A percentile compares a stretch with the other conserved stretches of the same genome.
These are phyloP conservation scores for Orbilia blumenaviensis DNA, from an alignment of 2,329 filamentous ascomycete species.

Conservation along the genomic window DNA sequence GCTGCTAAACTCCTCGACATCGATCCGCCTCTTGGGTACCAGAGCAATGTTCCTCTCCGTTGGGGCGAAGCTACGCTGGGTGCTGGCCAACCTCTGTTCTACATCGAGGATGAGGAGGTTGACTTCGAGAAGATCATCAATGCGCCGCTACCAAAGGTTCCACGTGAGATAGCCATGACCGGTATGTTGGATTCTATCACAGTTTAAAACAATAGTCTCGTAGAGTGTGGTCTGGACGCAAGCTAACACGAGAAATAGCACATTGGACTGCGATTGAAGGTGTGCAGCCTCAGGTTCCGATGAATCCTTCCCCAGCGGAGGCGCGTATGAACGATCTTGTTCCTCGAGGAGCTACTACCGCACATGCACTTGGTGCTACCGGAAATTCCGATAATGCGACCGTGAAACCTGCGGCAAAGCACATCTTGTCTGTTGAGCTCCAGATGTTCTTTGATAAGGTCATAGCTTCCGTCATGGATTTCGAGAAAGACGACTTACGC, in stretches of 20 bases:
- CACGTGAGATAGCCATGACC: constrained; percentile 89
- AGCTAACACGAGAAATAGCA: constrained; percentile 65
- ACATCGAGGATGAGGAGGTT: constrained; percentile 97
- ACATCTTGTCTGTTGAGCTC: constrained; percentile 93
- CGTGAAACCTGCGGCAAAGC: constrained; percentile 91
- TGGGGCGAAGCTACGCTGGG: constrained; percentile 95
- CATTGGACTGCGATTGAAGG: constrained; percentile 99
- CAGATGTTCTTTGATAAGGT: constrained; percentile 98
- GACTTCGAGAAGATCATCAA: constrained; percentile 99
- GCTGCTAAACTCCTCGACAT: constrained; percentile 87
- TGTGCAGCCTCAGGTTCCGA: constrained; percentile 93
- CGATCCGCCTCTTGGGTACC: constrained; percentile 95
- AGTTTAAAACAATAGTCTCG: too few species aligned
- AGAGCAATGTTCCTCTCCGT: constrained; percentile 84
- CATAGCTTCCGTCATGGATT: constrained; percentile 85
- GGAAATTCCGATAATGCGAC: constrained; percentile 79
- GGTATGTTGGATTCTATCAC: constrained; percentile 62
- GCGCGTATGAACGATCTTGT: constrained; percentile 83
- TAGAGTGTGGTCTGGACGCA: neutral
- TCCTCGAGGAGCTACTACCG: constrained; percentile 88
- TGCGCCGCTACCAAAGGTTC: constrained; percentile 91
- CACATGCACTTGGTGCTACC: constrained; percentile 82
- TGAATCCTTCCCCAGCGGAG: constrained; percentile 90
- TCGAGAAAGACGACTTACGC: constrained; percentile 84
- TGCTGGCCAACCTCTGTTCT: constrained; percentile 92